Percentiles rank a stretch among this genome's conserved stretches.
These are phyloP conservation scores for Phytopythium montanum DNA, from an alignment of 352 stramenopile species.

Conservation along the genomic window DNA sequence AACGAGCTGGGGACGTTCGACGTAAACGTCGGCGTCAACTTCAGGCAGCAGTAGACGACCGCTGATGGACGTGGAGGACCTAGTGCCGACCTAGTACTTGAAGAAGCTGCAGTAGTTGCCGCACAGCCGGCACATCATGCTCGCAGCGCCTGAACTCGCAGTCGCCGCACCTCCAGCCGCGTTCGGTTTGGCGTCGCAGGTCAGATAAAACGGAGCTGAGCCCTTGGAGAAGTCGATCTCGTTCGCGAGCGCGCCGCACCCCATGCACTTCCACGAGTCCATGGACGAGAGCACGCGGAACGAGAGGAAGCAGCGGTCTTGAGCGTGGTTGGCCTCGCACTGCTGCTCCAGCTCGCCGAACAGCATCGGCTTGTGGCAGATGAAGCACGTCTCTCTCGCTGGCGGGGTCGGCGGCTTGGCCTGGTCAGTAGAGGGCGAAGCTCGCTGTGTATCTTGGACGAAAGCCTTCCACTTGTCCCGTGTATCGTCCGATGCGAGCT, in stretches of 20 bases:
- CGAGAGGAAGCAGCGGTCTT: constrained; percentile 77
- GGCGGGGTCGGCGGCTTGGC: constrained; percentile 23
- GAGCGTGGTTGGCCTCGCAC: constrained; percentile 54
- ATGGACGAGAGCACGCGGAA: constrained; percentile 62
- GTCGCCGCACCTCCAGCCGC: background rate
- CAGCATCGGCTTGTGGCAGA: constrained; percentile 55
- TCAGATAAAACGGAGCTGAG: constrained; percentile 60
- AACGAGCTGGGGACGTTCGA: constrained; percentile 24
- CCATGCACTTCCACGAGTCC: constrained; percentile 82
- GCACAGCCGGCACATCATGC: constrained; percentile 65
- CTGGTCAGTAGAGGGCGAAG: background rate
- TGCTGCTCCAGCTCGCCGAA: constrained; percentile 60
- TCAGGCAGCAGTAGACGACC: constrained; percentile 7
- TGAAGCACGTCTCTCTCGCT: constrained; percentile 59
- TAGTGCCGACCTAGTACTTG: constrained; percentile 39
- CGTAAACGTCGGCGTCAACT: constrained; percentile 23
- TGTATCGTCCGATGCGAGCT: constrained; percentile 46
- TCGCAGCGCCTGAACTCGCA: constrained; percentile 9
- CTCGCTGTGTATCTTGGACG: constrained; percentile 24
- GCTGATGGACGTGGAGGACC: too few relatives aligned
- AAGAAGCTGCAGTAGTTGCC: constrained; percentile 80
- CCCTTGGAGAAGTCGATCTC: constrained; percentile 44
- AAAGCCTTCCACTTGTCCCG: constrained; percentile 33
- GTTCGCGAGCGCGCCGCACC: constrained; percentile 58
- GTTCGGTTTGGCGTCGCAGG: constrained; percentile 30